phyloP scores from a whole-genome alignment of 208 protist species.

The Trypanosoma cruzi region DNA sequence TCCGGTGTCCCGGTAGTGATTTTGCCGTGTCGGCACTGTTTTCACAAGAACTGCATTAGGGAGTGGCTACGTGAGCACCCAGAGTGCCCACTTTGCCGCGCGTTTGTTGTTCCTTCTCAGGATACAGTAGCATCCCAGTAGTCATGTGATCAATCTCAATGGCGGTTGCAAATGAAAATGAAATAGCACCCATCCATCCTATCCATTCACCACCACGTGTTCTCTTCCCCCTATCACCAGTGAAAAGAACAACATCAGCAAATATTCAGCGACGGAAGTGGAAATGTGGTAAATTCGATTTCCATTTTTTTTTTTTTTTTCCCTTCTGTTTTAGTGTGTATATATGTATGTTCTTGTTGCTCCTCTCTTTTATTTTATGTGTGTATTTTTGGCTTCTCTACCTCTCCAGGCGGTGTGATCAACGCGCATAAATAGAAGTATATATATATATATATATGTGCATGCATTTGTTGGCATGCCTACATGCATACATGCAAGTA shows the following conservation, averaged over 20 bases:
- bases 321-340: conserved; percentile 12
- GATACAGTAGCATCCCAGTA: background rate
- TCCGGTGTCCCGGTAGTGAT: conserved; percentile 22
- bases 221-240: too few relatives aligned
- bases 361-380: too few relatives aligned
- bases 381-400: background rate
- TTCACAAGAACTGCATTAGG: conserved; percentile 37
- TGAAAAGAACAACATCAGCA: too few relatives aligned
- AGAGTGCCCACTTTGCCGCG: conserved; percentile 40
- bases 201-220: too few relatives aligned
- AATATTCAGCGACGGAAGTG: background rate
- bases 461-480: too few relatives aligned
- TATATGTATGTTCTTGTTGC: conserved; percentile 17
- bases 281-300: background rate
- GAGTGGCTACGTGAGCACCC: conserved; percentile 34
- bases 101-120: conserved; percentile 5
- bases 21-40: conserved; percentile 43
- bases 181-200: conserved; percentile 1
- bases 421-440: conserved; percentile 7
- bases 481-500: too few relatives aligned
- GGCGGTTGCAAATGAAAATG: background rate
- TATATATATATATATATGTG: conserved; percentile 19
- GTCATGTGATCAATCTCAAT: background rate
- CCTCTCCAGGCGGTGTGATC: too few relatives aligned
- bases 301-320: conserved; percentile 10